A percentile compares a stretch with the other conserved stretches of the same genome.
These are phyloP conservation scores for Paxillus involutus DNA, from an alignment of 768 basidiomycete genomes.

Conservation along the genomic window DNA sequence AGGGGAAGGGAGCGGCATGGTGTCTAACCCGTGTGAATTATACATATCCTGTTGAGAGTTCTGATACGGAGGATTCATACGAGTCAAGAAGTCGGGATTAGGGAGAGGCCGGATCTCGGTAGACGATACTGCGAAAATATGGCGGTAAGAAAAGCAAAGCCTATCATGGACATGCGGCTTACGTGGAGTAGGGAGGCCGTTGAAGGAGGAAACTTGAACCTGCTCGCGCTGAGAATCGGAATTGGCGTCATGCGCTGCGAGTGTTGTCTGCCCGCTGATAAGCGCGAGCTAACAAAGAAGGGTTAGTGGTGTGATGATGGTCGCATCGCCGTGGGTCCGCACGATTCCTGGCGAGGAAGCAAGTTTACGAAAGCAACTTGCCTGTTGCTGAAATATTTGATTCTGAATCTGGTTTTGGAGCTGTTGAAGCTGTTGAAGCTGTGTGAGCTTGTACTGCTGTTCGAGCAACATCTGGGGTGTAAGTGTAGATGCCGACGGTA, in stretches of 20 bases:
- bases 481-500: slow-evolving; percentile 22
- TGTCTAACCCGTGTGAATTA: slow-evolving; percentile 24
- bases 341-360: background rate
- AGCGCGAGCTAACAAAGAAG: slow-evolving; percentile 56
- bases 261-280: slow-evolving; percentile 46
- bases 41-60: slow-evolving; percentile 27
- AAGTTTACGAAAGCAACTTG: slow-evolving; percentile 30
- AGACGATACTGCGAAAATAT: slow-evolving; percentile 48
- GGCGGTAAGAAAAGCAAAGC: slow-evolving; percentile 10
- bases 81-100: slow-evolving; percentile 59
- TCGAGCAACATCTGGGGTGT: slow-evolving; percentile 59
- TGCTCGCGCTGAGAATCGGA: slow-evolving; percentile 36
- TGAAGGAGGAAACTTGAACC: slow-evolving; percentile 35
- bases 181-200: slow-evolving; percentile 72
- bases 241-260: slow-evolving; percentile 38
- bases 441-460: slow-evolving; percentile 76
- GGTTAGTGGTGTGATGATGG: slow-evolving; percentile 11
- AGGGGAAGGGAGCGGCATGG: slow-evolving; percentile 28
- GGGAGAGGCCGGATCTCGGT: slow-evolving; percentile 64
- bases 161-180: slow-evolving; percentile 24
- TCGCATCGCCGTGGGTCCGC: slow-evolving; percentile 4
- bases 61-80: slow-evolving; percentile 53
- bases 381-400: slow-evolving; percentile 91
- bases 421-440: slow-evolving; percentile 76
- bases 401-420: slow-evolving; percentile 83